Conservation (phyloP, 1,139 yeast species). For the Candida anutae region DNA sequence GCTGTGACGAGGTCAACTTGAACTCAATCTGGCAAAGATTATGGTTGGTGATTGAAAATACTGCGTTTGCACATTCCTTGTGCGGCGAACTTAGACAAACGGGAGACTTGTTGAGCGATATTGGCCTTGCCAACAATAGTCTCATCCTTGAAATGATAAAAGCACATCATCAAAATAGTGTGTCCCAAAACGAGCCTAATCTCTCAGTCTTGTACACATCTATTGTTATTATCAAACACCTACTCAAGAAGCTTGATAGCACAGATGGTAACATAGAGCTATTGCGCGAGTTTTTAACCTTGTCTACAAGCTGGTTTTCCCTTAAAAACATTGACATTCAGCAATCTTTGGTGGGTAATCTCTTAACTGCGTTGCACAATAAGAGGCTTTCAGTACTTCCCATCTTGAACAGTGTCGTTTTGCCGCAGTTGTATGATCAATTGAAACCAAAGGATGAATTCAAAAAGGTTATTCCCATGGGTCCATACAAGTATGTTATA, state of each 20-base stretch:
- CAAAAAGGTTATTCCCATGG: slow-evolving; percentile 68
- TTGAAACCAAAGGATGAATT: slow-evolving; percentile 49
- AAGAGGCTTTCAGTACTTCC: slow-evolving; percentile 9
- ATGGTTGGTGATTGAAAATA: slow-evolving; percentile 6
- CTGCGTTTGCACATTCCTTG: slow-evolving; percentile 7
- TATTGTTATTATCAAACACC: slow-evolving; percentile 26
- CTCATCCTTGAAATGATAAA: slow-evolving; percentile 12
- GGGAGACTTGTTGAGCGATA: slow-evolving; percentile 10
- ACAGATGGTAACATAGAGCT: slow-evolving; percentile 7
- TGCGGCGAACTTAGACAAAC: slow-evolving; percentile 11
- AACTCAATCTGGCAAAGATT: slow-evolving; percentile 8
- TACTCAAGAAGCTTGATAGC: slow-evolving; percentile 16
- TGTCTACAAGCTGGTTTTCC: slow-evolving; percentile 9
- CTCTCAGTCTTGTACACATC: slow-evolving; percentile 19
- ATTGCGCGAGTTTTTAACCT: slow-evolving; percentile 8
- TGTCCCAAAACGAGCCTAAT: slow-evolving; percentile 4
- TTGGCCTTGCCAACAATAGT: slow-evolving; percentile 4
- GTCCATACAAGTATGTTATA: slow-evolving; percentile 77
- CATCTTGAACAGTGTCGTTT: slow-evolving; percentile 8
- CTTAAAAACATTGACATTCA: slow-evolving; percentile 34
- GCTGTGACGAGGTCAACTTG: slow-evolving; percentile 4
- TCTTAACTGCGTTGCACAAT: slow-evolving; percentile 55
- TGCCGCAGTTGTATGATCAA: slow-evolving; percentile 50
- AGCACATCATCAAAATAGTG: neutral
- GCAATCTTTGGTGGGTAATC: slow-evolving; percentile 52